A percentile compares a stretch with the other conserved stretches of the same genome.
Conservation (phyloP, 805 yeast genomes). For the Starmerella powellii region DNA sequence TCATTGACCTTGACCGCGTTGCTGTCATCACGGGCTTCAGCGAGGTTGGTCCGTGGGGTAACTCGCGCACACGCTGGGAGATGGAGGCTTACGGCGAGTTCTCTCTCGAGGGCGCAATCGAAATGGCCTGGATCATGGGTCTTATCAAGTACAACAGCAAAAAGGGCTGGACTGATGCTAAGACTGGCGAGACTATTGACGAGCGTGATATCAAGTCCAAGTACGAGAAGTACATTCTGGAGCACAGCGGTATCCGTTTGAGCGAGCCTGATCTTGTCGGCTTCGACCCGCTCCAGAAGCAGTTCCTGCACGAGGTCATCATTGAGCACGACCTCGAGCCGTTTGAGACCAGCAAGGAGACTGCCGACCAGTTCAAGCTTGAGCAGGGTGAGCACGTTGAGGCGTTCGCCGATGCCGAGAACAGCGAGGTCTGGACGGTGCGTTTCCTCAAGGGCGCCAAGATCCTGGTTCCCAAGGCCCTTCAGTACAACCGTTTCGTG, state of each 20-base stretch:
- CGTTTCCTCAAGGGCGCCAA: conserved; percentile 86
- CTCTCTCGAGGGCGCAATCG: conserved; percentile 94
- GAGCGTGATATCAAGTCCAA: conserved; percentile 86
- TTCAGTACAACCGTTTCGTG: conserved; percentile 43
- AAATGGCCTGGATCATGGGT: conserved; percentile 99
- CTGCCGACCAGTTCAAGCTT: conserved; percentile 85
- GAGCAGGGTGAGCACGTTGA: conserved; percentile 94
- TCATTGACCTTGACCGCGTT: conserved; percentile 82
- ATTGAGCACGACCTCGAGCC: conserved; percentile 94
- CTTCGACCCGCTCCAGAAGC: conserved; percentile 89
- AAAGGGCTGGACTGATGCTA: conserved; percentile 97
- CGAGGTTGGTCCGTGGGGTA: conserved; percentile 99
- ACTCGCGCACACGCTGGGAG: conserved; percentile 98
- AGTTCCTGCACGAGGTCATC: conserved; percentile 87
- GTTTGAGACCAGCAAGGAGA: conserved; percentile 86
- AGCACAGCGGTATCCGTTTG: conserved; percentile 92
- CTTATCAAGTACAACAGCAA: conserved; percentile 91
- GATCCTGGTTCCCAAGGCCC: conserved; percentile 80
- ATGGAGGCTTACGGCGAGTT: conserved; percentile 94
- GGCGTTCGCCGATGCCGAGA: conserved; percentile 72
- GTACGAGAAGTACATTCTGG: conserved; percentile 79
- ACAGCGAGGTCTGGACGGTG: conserved; percentile 79
- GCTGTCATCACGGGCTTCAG: conserved; percentile 96
- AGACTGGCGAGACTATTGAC: conserved; percentile 83
- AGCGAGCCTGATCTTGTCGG: conserved; percentile 96